phyloP scores from a whole-genome alignment of 169 alveolate genomes.

The Cryptosporidium tyzzeri region DNA sequence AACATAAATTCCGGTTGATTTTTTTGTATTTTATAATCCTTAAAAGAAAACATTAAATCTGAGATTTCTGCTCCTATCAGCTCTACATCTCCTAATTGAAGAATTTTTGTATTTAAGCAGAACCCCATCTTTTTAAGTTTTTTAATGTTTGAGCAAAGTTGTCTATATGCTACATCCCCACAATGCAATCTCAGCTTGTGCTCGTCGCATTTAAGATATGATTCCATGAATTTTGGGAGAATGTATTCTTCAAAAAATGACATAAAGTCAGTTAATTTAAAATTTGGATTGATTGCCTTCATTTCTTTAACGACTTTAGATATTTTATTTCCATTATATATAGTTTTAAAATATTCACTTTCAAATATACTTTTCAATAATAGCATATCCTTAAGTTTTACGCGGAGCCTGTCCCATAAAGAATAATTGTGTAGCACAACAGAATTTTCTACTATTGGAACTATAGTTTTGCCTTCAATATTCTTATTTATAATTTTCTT shows the following conservation, averaged over 20 bases:
- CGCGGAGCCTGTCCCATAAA: conserved; percentile 88
- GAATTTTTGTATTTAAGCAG: conserved; percentile 85
- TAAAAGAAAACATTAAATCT: conserved; percentile 15
- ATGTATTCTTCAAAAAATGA: conserved; percentile 87
- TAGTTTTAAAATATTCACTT: conserved; percentile 85
- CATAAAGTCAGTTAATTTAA: conserved; percentile 86
- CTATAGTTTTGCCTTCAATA: neutral
- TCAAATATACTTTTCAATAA: conserved; percentile 88
- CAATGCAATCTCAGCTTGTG: conserved; percentile 85
- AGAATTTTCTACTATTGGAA: conserved; percentile 69
- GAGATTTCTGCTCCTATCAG: conserved; percentile 83
- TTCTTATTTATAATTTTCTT: neutral
- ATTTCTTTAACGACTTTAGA: conserved; percentile 89
- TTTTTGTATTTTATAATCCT: conserved; percentile 60
- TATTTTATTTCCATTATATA: conserved; percentile 89
- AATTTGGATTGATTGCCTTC: conserved; percentile 88
- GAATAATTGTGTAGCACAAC: conserved; percentile 84
- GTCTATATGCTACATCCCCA: conserved; percentile 87
- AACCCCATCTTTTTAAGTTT: conserved; percentile 85
- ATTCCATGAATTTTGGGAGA: conserved; percentile 88
- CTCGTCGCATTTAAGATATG: conserved; percentile 88
- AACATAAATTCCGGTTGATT: conserved; percentile 89
- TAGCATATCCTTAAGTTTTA: conserved; percentile 89
- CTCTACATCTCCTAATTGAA: conserved; percentile 86
- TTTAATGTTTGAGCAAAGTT: conserved; percentile 84